Evolutionary conservation across 164 flowering plant genomes (phyloP).

Genomic region (Brasenia schreberi): DNA sequence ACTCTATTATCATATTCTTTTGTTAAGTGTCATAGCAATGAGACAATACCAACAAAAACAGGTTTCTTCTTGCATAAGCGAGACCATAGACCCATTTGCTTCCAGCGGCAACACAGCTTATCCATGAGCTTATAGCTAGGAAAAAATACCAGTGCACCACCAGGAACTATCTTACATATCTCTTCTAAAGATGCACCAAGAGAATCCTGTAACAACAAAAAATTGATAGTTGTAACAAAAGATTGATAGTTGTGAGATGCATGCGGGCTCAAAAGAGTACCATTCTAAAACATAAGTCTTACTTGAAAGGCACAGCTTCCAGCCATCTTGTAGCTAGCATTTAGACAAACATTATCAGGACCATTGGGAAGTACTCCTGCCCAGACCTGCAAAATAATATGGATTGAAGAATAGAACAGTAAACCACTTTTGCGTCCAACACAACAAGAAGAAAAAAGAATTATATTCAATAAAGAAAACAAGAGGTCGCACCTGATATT

Average conservation of each 20-base stretch:
- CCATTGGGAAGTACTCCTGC: constrained; percentile 64
- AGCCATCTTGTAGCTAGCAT: constrained; percentile 91
- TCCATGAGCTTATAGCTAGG: constrained; percentile 97
- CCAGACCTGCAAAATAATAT: constrained; percentile 48
- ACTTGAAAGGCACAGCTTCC: constrained; percentile 83
- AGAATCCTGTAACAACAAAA: constrained; percentile 49
- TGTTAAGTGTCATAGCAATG: no score
- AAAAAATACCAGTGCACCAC: constrained; percentile 87
- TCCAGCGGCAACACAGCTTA: constrained; percentile 70
- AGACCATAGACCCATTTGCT: constrained; percentile 89
- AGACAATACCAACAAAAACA: constrained; percentile 57
- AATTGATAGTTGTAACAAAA: constrained; percentile 2
- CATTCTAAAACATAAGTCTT: neutral
- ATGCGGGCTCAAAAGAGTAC: neutral
- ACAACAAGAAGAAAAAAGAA: neutral
- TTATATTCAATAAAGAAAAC: neutral
- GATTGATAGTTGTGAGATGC: neutral
- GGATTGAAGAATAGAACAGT: neutral
- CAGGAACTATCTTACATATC: constrained; percentile 67
- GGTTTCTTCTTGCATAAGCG: constrained; percentile 55
- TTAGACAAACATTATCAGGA: constrained; percentile 62
- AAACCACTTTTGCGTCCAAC: neutral
- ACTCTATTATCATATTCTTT: no score
- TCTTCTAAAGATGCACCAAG: constrained; percentile 80
- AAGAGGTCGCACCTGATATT: constrained; percentile 47